Percentiles rank a stretch among this genome's conserved stretches.
These are phyloP conservation scores for Dictyostelium citrinum DNA, from an alignment of 78 protist species.

Conservation along the genomic window DNA sequence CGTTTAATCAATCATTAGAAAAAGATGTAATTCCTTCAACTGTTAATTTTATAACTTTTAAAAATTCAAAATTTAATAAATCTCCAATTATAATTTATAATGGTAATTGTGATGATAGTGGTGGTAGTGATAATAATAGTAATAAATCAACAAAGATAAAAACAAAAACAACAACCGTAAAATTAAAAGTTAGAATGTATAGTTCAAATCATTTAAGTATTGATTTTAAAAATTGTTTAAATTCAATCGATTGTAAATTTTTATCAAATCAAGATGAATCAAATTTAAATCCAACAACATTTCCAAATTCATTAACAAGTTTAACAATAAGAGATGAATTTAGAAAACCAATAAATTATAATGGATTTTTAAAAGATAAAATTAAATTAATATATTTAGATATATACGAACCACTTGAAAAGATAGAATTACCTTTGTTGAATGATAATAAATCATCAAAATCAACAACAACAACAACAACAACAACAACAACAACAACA, in stretches of 20 bases:
- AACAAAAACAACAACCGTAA: background rate
- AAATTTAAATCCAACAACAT: background rate
- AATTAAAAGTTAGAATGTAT: background rate
- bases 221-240: background rate
- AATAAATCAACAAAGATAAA: too few relatives aligned
- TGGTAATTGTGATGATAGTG: too few relatives aligned
- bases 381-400: background rate
- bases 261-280: background rate
- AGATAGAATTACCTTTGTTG: background rate
- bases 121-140: too few relatives aligned
- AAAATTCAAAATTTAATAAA: background rate
- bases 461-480: too few relatives aligned
- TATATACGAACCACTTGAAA: background rate
- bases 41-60: background rate
- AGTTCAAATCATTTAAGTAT: background rate
- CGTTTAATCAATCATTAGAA: background rate
- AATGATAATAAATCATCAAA: background rate
- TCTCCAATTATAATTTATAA: background rate
- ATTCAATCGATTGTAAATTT: background rate
- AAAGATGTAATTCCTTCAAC: background rate
- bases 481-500: too few relatives aligned
- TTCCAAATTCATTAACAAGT: background rate
- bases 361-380: background rate
- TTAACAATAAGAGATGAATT: background rate
- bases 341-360: background rate